These are phyloP conservation scores for Punica granatum DNA, from an alignment of 345 rosid species.

Conservation along the genomic window DNA sequence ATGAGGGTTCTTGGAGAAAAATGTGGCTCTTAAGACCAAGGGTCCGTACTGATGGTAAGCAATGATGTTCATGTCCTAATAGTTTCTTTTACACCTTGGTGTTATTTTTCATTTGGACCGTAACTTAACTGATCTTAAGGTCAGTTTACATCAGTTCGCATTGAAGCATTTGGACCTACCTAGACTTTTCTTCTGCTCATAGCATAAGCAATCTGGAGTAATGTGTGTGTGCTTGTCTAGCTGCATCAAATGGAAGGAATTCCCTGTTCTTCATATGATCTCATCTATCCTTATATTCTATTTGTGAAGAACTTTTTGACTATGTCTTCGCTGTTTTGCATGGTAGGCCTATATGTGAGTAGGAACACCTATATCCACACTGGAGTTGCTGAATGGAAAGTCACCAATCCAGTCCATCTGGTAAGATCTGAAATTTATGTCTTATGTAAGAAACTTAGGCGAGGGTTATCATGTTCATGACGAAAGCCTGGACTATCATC, in stretches of 20 bases:
- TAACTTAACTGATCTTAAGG: not conserved
- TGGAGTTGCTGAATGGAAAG: slow-evolving; percentile 84
- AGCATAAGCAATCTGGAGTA: too few species aligned
- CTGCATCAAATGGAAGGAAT: not conserved
- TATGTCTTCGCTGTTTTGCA: not conserved
- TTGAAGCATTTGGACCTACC: not conserved
- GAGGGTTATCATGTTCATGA: not conserved
- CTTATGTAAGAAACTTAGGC: not conserved
- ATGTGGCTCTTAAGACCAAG: slow-evolving; percentile 96
- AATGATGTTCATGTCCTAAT: not conserved
- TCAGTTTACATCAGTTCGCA: not conserved
- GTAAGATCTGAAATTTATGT: slow-evolving; percentile 33
- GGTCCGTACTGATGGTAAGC: slow-evolving; percentile 84
- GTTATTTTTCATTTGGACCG: not conserved
- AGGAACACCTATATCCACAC: slow-evolving; percentile 86
- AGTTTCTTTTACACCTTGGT: not conserved
- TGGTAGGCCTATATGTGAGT: slow-evolving; percentile 85
- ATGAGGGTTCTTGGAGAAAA: slow-evolving; percentile 93
- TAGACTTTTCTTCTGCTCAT: not conserved
- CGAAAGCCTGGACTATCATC: not conserved
- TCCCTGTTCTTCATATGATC: not conserved
- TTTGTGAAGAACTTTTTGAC: not conserved
- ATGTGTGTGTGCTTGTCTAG: not conserved
- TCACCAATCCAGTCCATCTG: slow-evolving; percentile 92
- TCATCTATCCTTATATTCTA: not conserved